These are phyloP conservation scores for Starmerella potacharoeniae DNA, from an alignment of 805 yeast genomes.

Conservation along the genomic window DNA sequence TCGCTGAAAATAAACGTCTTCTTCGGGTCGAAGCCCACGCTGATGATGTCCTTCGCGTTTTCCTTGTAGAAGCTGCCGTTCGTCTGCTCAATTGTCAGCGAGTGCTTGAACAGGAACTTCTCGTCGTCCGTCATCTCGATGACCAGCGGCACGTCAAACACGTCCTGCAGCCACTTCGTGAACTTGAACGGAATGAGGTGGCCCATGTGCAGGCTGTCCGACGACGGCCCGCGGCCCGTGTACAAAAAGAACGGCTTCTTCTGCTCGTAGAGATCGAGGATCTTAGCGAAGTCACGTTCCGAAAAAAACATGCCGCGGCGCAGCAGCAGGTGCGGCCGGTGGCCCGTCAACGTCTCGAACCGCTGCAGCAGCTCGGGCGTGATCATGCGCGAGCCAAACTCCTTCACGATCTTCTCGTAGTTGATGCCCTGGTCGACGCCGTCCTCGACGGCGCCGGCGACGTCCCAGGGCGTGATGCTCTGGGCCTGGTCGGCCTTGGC, in stretches of 20 bases:
- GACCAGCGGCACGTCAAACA: conserved; percentile 89
- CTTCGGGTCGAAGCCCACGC: conserved; percentile 88
- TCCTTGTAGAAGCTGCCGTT: conserved; percentile 57
- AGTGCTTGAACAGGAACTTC: conserved; percentile 86
- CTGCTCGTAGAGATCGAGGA: conserved; percentile 80
- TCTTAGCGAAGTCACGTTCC: conserved; percentile 54
- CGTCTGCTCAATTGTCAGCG: conserved; percentile 79
- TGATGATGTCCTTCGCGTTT: conserved; percentile 84
- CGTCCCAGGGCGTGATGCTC: conserved; percentile 93
- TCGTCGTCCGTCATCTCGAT: conserved; percentile 94
- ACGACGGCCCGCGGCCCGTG: conserved; percentile 95
- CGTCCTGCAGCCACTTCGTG: conserved; percentile 97
- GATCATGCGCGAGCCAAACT: conserved; percentile 76
- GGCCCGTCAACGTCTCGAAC: conserved; percentile 76
- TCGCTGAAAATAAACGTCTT: conserved; percentile 94
- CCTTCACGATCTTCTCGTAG: conserved; percentile 73
- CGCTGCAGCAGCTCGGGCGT: conserved; percentile 59
- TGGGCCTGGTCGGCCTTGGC: conserved; percentile 29
- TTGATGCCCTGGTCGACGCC: conserved; percentile 87
- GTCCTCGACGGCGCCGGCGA: conserved; percentile 94
- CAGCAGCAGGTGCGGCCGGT: conserved; percentile 78
- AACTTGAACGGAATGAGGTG: conserved; percentile 92
- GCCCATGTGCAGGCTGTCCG: conserved; percentile 91
- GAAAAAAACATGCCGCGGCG: conserved; percentile 87
- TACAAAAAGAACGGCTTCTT: conserved; percentile 92